Evolutionary conservation across 1,284 basidiomycete species (phyloP).

Genomic region (Melampsora americana): DNA sequence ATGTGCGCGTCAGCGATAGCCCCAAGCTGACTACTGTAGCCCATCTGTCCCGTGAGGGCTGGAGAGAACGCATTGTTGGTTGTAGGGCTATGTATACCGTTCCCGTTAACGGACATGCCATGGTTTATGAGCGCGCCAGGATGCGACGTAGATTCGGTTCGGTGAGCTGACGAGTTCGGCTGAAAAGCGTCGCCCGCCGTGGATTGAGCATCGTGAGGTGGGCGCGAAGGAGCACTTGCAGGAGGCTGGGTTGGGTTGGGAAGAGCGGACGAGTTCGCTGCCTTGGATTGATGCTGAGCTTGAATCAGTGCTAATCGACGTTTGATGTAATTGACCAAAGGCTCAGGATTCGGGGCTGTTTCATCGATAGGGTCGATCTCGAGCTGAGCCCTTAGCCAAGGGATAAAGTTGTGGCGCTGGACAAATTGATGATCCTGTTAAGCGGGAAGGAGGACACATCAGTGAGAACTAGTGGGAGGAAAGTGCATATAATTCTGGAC

Average conservation of each 20-base stretch:
- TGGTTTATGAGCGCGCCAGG: no score
- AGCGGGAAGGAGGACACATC: background rate
- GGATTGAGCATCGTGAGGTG: no score
- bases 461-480: background rate
- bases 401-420: slow-evolving; percentile 39
- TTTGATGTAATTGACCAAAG: slow-evolving; percentile 32
- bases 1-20: slow-evolving; percentile 44
- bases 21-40: slow-evolving; percentile 38
- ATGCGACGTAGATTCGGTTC: no score
- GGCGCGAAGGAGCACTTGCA: no score
- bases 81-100: no score
- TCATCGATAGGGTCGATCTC: slow-evolving; percentile 39
- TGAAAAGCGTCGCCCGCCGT: no score
- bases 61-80: background rate
- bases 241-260: slow-evolving; percentile 5
- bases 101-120: no score
- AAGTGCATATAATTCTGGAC: background rate
- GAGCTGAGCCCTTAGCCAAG: slow-evolving; percentile 41
- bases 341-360: slow-evolving; percentile 19
- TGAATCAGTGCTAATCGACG: slow-evolving; percentile 39
- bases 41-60: background rate
- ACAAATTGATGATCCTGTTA: slow-evolving; percentile 42
- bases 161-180: no score
- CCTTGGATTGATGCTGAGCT: slow-evolving; percentile 13
- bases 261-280: slow-evolving; percentile 1